Percentiles rank a stretch among this genome's conserved stretches.
These are phyloP conservation scores for Botrytis galanthina DNA, from an alignment of 2,329 filamentous ascomycete species.

Conservation along the genomic window DNA sequence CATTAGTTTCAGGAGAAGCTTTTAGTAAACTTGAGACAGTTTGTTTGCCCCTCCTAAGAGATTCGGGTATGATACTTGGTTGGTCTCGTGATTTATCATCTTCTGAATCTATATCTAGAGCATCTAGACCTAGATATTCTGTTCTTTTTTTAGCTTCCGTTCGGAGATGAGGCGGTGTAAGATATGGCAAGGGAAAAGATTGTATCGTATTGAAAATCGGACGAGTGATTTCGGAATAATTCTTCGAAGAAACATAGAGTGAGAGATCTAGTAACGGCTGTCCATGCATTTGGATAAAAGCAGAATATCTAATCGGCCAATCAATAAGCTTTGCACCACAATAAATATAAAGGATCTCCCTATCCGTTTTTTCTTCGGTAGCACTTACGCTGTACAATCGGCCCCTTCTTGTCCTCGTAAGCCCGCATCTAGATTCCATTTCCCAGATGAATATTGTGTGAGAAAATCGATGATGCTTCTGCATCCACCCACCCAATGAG, in stretches of 20 bases:
- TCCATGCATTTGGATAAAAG: slow-evolving; percentile 74
- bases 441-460: slow-evolving; percentile 42
- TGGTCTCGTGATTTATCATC: slow-evolving; percentile 34
- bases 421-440: slow-evolving; percentile 48
- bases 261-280: slow-evolving; percentile 78
- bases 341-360: not conserved
- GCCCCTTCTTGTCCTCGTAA: slow-evolving; percentile 45
- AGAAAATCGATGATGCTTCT: slow-evolving; percentile 53
- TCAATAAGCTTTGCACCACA: not conserved
- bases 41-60: slow-evolving; percentile 40
- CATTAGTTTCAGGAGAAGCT: slow-evolving; percentile 68
- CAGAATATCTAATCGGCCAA: slow-evolving; percentile 48
- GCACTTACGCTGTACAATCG: slow-evolving; percentile 49
- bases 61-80: slow-evolving; percentile 39
- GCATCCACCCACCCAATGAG: slow-evolving; percentile 50
- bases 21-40: slow-evolving; percentile 55
- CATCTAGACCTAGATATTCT: slow-evolving; percentile 65
- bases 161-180: slow-evolving; percentile 71
- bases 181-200: slow-evolving; percentile 85
- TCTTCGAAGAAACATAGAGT: slow-evolving; percentile 85
- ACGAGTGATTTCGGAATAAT: slow-evolving; percentile 75
- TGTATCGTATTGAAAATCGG: slow-evolving; percentile 79
- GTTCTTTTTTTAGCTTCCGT: slow-evolving; percentile 68
- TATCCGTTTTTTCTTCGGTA: not conserved
- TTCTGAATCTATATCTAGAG: slow-evolving; percentile 60